Base-by-base conservation (phyloP, 192 early-diverging fungal genomes). In the Chytriomyces sp. region DNA sequence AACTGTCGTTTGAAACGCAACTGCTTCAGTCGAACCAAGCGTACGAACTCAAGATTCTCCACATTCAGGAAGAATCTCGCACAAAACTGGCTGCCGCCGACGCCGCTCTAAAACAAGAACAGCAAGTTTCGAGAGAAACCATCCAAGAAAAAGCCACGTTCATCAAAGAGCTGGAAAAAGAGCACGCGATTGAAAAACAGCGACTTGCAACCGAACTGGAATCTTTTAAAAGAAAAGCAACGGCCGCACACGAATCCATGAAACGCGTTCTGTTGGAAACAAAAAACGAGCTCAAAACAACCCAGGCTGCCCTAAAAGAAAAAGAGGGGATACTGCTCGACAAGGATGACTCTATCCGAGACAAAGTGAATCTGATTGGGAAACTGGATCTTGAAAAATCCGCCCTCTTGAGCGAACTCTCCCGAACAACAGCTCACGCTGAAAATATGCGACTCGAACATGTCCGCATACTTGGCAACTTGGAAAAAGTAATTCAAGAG, bases 401-500 rank as follows among this genome's bases (percentile, higher is more conserved):
- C 5, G 59, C 74, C 20, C 53, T 74, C 44, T 7, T 18, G 7
- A 45, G 50, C 0, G 81, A 83, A 45, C 60, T 85, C 7, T 5
- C 43, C 1, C 53, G 80, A 71, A 44, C 35, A 18, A 45, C 10
- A 24, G 35, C 62, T 9, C 61, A 59, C 3, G 50, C 61, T 18
- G 84, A 86, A 67, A 50, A 59, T 6, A 47, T 59, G 24, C 45
- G 72, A 45, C 48, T 45, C 8, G 82, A 86, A 48, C 53, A 75
- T 23, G 50, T 48, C 13, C 20, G 35, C 6, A 44, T 72, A 9
- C n/a, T 81, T 23, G 53, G 44, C 16, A 72, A 78, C 53, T 49
- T 81, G 16, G 77, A 81, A 64, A 75, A 77, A 65, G 68, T 72
- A 3, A 28, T 83, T 50, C 72, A 81, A 47, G 84, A 86, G 63